Evolutionary conservation across 257 asterid genomes (phyloP).

Genomic region (Lycium barbarum): DNA sequence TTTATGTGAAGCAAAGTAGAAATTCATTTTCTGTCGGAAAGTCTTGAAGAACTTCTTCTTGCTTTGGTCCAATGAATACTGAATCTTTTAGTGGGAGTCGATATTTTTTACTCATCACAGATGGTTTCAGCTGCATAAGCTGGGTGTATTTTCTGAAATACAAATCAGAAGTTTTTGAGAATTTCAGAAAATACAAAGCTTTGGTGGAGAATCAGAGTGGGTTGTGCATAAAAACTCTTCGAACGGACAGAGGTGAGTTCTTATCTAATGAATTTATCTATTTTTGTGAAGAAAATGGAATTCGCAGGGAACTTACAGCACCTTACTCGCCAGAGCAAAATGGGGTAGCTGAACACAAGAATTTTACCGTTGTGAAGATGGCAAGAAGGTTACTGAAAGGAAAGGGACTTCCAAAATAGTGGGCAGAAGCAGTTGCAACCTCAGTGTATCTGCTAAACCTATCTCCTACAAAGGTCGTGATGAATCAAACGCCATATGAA

Average conservation of each 20-base stretch:
- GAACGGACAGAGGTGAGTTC: neutral
- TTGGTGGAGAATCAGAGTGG: neutral
- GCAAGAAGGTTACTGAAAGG: conserved; percentile 18
- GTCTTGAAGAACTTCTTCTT: neutral
- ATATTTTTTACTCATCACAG: neutral
- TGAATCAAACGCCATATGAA: neutral
- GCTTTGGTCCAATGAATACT: neutral
- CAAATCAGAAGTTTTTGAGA: neutral
- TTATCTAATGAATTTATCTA: neutral
- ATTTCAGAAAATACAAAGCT: neutral
- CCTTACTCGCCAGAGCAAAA: too few relatives aligned
- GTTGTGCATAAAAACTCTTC: neutral
- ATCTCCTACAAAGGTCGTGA: neutral
- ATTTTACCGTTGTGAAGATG: neutral
- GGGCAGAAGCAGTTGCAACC: conserved; percentile 15
- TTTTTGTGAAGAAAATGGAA: neutral
- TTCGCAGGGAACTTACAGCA: too few relatives aligned
- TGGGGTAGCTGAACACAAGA: too few relatives aligned
- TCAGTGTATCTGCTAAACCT: neutral
- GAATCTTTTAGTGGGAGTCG: neutral
- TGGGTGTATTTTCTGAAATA: neutral
- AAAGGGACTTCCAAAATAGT: neutral
- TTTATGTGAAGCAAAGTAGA: neutral
- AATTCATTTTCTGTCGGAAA: neutral
- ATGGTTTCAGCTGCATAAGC: neutral